These are phyloP conservation scores for Calonectria naviculata DNA, from an alignment of 2,329 filamentous ascomycete genomes.

Conservation along the genomic window DNA sequence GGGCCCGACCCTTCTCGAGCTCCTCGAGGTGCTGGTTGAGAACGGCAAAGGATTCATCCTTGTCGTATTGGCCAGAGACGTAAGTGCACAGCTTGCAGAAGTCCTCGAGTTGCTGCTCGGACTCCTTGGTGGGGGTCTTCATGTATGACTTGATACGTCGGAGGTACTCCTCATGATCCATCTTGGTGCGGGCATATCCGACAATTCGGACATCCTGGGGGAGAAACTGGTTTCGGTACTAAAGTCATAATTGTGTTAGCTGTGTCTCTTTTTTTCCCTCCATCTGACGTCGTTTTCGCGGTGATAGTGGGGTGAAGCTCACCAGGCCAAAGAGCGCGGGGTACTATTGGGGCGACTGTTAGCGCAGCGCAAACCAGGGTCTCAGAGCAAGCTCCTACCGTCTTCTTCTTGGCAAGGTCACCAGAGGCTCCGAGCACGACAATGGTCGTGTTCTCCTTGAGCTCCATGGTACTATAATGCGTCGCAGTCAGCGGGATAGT, in stretches of 20 bases:
- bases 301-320: slow-evolving; percentile 56
- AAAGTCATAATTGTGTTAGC: slow-evolving; percentile 27
- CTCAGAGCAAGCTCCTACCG: slow-evolving; percentile 65
- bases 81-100: slow-evolving; percentile 93
- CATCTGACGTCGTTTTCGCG: neutral
- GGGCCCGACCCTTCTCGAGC: slow-evolving; percentile 83
- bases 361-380: slow-evolving; percentile 31
- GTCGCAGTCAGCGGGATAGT: slow-evolving; percentile 27
- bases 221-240: slow-evolving; percentile 99
- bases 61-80: slow-evolving; percentile 96
- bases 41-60: slow-evolving; percentile 91
- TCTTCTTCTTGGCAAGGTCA: slow-evolving; percentile 99
- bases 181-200: slow-evolving; percentile 99
- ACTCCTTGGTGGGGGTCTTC: slow-evolving; percentile 97
- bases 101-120: slow-evolving; percentile 93
- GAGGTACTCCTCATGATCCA: slow-evolving; percentile 97
- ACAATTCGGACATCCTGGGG: slow-evolving; percentile 96
- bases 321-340: slow-evolving; percentile 97
- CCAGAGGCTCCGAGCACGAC: slow-evolving; percentile 97
- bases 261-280: neutral
- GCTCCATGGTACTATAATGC: slow-evolving; percentile 75
- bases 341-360: slow-evolving; percentile 69
- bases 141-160: slow-evolving; percentile 97
- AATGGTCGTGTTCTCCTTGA: slow-evolving; percentile 98
- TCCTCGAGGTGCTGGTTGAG: slow-evolving; percentile 88